A percentile compares a stretch with the other conserved stretches of the same genome.
These are phyloP conservation scores for Alternaria ventricosa DNA, from an alignment of 2,329 filamentous ascomycete genomes.

Conservation along the genomic window DNA sequence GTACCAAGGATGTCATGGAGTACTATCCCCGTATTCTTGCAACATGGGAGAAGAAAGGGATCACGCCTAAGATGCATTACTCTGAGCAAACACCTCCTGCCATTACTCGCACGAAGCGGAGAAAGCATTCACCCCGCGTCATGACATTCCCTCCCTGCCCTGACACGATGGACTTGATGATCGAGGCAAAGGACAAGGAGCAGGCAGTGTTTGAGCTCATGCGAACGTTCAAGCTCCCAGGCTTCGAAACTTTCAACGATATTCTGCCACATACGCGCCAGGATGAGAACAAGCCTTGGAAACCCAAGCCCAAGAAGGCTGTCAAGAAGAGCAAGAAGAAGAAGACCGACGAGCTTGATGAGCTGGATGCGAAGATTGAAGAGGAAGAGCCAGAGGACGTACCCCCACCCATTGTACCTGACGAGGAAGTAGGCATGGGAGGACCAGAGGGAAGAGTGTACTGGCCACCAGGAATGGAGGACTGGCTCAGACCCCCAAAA, in stretches of 20 bases:
- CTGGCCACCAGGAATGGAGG: slow-evolving; percentile 88
- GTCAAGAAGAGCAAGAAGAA: slow-evolving; percentile 56
- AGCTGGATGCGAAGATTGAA: slow-evolving; percentile 52
- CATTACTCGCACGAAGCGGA: slow-evolving; percentile 76
- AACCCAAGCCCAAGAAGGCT: slow-evolving; percentile 49
- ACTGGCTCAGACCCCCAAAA: slow-evolving; percentile 86
- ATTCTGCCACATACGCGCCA: slow-evolving; percentile 76
- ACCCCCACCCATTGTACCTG: slow-evolving; percentile 56
- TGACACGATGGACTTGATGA: slow-evolving; percentile 93
- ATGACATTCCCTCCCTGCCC: slow-evolving; percentile 81
- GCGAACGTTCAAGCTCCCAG: slow-evolving; percentile 83
- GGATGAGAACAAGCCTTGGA: slow-evolving; percentile 70
- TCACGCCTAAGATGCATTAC: slow-evolving; percentile 97
- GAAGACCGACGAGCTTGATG: slow-evolving; percentile 47
- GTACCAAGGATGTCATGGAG: slow-evolving; percentile 78
- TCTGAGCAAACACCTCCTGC: slow-evolving; percentile 80
- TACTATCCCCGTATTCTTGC: slow-evolving; percentile 78
- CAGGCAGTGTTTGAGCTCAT: slow-evolving; percentile 95
- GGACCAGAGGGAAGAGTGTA: slow-evolving; percentile 82
- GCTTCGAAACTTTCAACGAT: slow-evolving; percentile 76
- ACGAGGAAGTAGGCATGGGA: slow-evolving; percentile 83
- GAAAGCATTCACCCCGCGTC: slow-evolving; percentile 86
- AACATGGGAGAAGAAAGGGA: slow-evolving; percentile 84
- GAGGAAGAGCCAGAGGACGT: slow-evolving; percentile 47
- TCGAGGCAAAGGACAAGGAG: slow-evolving; percentile 97